Conservation (phyloP, 441 rosid genomes). For the Pelargonium australe region DNA sequence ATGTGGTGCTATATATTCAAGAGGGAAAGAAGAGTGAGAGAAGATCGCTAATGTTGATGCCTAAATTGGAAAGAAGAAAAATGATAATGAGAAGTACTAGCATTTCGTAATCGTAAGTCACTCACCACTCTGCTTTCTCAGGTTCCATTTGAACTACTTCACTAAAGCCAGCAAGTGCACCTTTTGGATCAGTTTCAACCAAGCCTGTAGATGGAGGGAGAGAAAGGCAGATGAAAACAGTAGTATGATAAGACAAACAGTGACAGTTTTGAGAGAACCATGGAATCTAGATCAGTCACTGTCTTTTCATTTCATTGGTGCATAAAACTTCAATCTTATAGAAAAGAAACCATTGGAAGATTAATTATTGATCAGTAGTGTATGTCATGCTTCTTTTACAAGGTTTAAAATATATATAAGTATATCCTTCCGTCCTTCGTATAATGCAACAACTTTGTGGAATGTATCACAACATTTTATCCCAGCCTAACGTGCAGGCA, state of each 20-base stretch:
- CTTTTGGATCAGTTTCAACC: conserved; percentile 92
- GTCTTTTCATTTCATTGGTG: background rate
- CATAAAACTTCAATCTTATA: background rate
- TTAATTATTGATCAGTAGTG: background rate
- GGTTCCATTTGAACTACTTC: conserved; percentile 96
- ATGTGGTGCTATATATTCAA: too few species aligned
- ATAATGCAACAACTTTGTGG: background rate
- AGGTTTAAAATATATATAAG: background rate
- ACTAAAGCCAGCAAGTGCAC: conserved; percentile 88
- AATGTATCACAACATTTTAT: background rate
- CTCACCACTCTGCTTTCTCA: conserved; percentile 96
- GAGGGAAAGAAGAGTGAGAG: too few species aligned
- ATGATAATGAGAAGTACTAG: background rate
- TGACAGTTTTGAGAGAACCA: background rate
- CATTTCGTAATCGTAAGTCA: background rate
- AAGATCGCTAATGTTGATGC: too few species aligned
- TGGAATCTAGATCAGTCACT: background rate
- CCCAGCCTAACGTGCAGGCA: background rate
- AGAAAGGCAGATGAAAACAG: conserved; percentile 1
- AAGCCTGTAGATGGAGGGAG: conserved; percentile 36
- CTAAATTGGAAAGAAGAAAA: too few species aligned
- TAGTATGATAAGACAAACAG: background rate
- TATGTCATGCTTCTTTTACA: background rate
- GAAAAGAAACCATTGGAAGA: background rate
- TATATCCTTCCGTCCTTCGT: background rate